Base-by-base conservation (phyloP, 371 early-diverging fungal species). In the Saksenaea oblongispora region DNA sequence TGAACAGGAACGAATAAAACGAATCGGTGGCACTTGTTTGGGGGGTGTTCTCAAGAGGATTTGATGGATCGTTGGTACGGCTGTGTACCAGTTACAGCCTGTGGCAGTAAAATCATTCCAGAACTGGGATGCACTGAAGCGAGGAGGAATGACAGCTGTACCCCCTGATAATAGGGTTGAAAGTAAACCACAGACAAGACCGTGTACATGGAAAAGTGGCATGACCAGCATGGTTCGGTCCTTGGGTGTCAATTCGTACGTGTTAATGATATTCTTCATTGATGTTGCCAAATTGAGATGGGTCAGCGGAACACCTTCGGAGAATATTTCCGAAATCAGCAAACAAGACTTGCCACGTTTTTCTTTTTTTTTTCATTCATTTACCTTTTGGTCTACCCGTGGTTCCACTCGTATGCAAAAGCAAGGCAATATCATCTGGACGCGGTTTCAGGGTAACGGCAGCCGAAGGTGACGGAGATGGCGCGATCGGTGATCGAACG, bases 351-450 rank as follows among this genome's bases (percentile, higher is more conserved):
- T 59, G 24, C 44, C 42, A 41, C 47, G 28, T 59, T 41, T 41
- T 59, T 44, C 22, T 17, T 59, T 42, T 37, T 36, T 56, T 34
- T 3, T 17, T 26, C 27, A 34, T 14, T 28, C 8, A 31, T 59
- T 59, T 65, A 89, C 91, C 86, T 79, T 95, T 95, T 11, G 95
- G 94, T 64, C 90, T 64, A 17, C 92, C 93, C 1, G 94, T 95
- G 1, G 92, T 91, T 55, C 99, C 98, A 61, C 92, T 91, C 5
- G 99, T 99, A 73, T 97, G 99, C 82, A 96, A 97, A 58, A 99
- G 94, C 27, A 95, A 93, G 63, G 92, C 90, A 36, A 85, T 79
- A 55, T 90, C 88, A 27, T 82, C 79, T 3, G 84, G 81, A 62
- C 74, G 63, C 18, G 84, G 85, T 47, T 63, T 28, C 31, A 80